Base-by-base conservation (phyloP, 129 eudicot genomes). In the Heracleum sosnowskyi region DNA sequence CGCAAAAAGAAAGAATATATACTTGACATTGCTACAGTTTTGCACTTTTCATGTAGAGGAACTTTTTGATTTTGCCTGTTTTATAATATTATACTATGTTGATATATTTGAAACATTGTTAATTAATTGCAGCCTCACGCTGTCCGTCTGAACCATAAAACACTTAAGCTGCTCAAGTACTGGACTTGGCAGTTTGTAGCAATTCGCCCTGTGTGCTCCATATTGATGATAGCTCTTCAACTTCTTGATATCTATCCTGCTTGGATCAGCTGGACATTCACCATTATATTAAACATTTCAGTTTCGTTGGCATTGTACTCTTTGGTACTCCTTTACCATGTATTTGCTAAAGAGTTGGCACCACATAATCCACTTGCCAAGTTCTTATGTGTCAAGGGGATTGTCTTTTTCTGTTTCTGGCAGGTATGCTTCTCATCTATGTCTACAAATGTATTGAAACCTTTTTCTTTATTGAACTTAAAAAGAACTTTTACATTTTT, bases 131-230 rank as follows among this genome's bases (percentile, higher is more conserved):
- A 95, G 99, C 97, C 97, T 76, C 97, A 89, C 73, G 84, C 96
- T 4, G 92, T 85, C 75, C 96, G 90, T 40, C 75, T 95, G 83
- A 90, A 92, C 85, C 99, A 95, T 86, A 88, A 87, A 53, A 84
- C 87, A 47, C 79, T 95, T 69, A 88, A 87, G 86, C 96, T 87
- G 53, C 92, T 92, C 69, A 95, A 95, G 85, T 33, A 82, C 62
- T 95, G 99, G 99, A 95, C 99, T 46, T 92, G 90, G 94, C 99
- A 95, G 72, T 95, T 95, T 83, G 99, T 95, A 36, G 86, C 89
- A 80, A 90, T 95, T 79, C 96, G 99, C 45, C 99, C 99, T 36
- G 92, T 92, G 18, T 88, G 92, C 87, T 92, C 99, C 8, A 76
- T 95, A 36, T 76, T 90, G 77, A 95, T 95, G 99, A 90, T 95